Conservation (phyloP, 1,284 basidiomycete species). For the Ustilago shanxiensis region DNA sequence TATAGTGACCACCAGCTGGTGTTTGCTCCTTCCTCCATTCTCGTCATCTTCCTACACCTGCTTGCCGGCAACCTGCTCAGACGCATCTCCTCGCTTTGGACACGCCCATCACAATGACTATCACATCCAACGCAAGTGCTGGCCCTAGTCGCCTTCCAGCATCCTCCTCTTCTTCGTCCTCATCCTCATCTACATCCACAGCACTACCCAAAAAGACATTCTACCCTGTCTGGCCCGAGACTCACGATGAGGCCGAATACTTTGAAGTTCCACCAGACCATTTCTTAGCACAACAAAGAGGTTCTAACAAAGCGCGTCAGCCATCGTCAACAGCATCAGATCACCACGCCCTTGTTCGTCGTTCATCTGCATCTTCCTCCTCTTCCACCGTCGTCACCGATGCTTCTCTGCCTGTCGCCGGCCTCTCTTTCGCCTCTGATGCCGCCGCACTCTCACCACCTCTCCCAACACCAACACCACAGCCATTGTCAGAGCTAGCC, state of each 20-base stretch:
- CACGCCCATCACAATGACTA: conserved; percentile 12
- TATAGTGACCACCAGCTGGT: neutral
- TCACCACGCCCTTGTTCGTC: conserved; percentile 8
- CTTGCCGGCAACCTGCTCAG: neutral
- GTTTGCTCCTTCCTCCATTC: neutral
- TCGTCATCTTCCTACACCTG: neutral
- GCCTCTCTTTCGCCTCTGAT: conserved; percentile 11
- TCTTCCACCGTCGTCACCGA: conserved; percentile 8
- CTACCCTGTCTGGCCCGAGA: conserved; percentile 49
- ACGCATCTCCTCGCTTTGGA: neutral
- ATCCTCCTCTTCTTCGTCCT: conserved; percentile 3
- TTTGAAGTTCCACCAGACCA: conserved; percentile 60
- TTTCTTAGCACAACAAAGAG: conserved; percentile 59
- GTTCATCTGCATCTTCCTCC: conserved; percentile 23
- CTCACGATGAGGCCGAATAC: conserved; percentile 53
- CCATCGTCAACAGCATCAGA: conserved; percentile 22
- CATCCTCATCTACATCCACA: conserved; percentile 7
- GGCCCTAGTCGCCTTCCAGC: conserved; percentile 3
- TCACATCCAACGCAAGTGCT: conserved; percentile 8
- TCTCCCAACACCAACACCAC: conserved; percentile 13
- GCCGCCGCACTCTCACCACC: conserved; percentile 6
- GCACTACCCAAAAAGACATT: conserved; percentile 31
- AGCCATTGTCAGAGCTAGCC: conserved; percentile 49
- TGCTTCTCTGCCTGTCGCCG: conserved; percentile 34
- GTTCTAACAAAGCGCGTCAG: conserved; percentile 28